A percentile compares a stretch with the other conserved stretches of the same genome.
Conservation (phyloP, 148 eudicot genomes). For the Rhododendron vialii region DNA sequence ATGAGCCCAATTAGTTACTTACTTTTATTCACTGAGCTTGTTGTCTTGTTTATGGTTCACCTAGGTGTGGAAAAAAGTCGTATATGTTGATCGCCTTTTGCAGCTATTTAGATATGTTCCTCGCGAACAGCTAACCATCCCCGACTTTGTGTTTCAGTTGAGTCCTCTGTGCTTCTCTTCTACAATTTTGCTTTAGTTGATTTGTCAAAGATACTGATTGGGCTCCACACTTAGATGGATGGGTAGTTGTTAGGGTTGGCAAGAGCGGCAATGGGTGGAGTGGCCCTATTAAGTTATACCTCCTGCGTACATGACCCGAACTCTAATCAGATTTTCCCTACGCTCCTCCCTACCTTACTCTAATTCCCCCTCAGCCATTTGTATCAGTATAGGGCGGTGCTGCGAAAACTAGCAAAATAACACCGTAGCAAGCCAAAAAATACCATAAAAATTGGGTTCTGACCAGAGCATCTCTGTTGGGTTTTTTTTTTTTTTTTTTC, state of each 20-base stretch:
- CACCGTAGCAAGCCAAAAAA: neutral
- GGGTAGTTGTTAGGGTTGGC: neutral
- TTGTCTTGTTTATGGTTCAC: slow-evolving; percentile 11
- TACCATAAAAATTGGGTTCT: neutral
- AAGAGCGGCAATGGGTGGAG: neutral
- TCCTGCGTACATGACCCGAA: neutral
- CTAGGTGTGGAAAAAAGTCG: slow-evolving; percentile 95
- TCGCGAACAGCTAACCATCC: slow-evolving; percentile 90
- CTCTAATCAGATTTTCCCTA: neutral
- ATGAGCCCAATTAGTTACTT: neutral
- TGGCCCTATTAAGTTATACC: neutral
- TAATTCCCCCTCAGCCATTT: neutral
- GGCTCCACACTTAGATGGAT: neutral
- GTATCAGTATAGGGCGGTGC: neutral
- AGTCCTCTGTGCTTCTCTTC: slow-evolving; percentile 21
- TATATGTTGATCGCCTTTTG: slow-evolving; percentile 75
- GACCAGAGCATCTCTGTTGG: too few species aligned
- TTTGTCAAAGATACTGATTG: neutral
- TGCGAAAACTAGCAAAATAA: neutral
- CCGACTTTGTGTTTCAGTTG: slow-evolving; percentile 88
- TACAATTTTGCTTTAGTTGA: neutral
- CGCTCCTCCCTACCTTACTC: neutral
- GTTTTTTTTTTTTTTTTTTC: too few species aligned
- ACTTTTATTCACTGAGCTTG: neutral
- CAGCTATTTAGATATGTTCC: slow-evolving; percentile 93